These are phyloP conservation scores for Fusarium nurragi DNA, from an alignment of 2,329 filamentous ascomycete species.

Conservation along the genomic window DNA sequence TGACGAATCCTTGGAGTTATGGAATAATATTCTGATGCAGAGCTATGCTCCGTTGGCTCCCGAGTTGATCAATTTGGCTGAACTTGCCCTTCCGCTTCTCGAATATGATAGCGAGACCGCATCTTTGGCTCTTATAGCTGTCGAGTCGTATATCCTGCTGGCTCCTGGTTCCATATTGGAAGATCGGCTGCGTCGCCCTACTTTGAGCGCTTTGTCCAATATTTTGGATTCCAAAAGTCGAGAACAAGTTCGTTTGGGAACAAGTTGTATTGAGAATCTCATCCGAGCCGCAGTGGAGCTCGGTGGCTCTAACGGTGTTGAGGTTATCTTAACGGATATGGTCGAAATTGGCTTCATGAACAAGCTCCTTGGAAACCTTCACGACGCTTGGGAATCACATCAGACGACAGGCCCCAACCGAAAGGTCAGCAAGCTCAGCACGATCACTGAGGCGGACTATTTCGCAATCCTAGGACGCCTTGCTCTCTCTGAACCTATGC, in stretches of 20 bases:
- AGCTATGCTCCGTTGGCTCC: slow-evolving; percentile 68
- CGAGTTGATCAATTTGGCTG: slow-evolving; percentile 70
- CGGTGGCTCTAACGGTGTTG: slow-evolving; percentile 68
- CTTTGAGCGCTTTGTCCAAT: slow-evolving; percentile 59
- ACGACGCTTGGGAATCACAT: slow-evolving; percentile 75
- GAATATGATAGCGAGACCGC: slow-evolving; percentile 73
- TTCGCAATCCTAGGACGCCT: slow-evolving; percentile 84
- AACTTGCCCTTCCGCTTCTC: slow-evolving; percentile 71
- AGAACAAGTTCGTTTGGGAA: slow-evolving; percentile 66
- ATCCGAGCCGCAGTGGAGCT: slow-evolving; percentile 70
- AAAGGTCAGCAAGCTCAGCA: slow-evolving; percentile 73
- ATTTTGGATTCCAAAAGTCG: slow-evolving; percentile 64
- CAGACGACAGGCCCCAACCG: slow-evolving; percentile 84
- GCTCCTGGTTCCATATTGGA: slow-evolving; percentile 73
- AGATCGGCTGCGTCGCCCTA: slow-evolving; percentile 62
- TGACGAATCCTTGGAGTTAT: slow-evolving; percentile 91
- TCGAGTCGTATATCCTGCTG: slow-evolving; percentile 76
- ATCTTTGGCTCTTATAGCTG: slow-evolving; percentile 68
- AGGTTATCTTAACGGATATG: slow-evolving; percentile 72
- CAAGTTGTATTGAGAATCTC: slow-evolving; percentile 70
- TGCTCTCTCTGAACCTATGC: slow-evolving; percentile 73
- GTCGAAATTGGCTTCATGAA: slow-evolving; percentile 69
- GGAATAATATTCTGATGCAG: slow-evolving; percentile 77
- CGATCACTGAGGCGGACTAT: slow-evolving; percentile 84
- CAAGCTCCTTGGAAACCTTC: slow-evolving; percentile 72